Evolutionary conservation across 2,329 filamentous ascomycete genomes (phyloP).

Genomic region (Fusarium pseudonygamai): DNA sequence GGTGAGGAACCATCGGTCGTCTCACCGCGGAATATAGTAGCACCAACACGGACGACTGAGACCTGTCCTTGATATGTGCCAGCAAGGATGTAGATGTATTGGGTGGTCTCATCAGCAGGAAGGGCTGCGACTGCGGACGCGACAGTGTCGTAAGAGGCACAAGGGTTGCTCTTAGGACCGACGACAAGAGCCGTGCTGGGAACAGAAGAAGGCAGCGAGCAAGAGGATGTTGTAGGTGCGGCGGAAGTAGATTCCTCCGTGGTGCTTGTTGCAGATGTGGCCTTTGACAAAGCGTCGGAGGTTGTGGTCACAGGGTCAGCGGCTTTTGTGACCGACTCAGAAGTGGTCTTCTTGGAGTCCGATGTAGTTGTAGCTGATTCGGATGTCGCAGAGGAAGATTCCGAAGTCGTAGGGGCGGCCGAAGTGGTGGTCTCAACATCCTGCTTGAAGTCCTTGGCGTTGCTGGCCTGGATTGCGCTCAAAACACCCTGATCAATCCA

Average conservation of each 20-base stretch:
- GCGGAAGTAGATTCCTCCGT: not conserved
- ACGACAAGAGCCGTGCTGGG: slow-evolving; percentile 51
- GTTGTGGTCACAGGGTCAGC: not conserved
- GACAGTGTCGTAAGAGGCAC: slow-evolving; percentile 55
- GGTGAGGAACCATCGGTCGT: slow-evolving; percentile 57
- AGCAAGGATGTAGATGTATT: slow-evolving; percentile 55
- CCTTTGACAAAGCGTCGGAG: not conserved
- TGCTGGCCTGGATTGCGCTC: slow-evolving; percentile 31
- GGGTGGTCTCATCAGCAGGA: slow-evolving; percentile 47
- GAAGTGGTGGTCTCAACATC: not conserved
- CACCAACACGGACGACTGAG: slow-evolving; percentile 49
- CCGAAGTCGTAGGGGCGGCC: not conserved
- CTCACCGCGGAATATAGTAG: slow-evolving; percentile 57
- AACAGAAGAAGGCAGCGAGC: slow-evolving; percentile 27
- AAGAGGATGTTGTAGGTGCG: not conserved
- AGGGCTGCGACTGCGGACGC: slow-evolving; percentile 47
- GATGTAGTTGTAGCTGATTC: not conserved
- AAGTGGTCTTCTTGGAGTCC: not conserved
- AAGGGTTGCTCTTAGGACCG: slow-evolving; percentile 49
- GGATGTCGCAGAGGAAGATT: not conserved
- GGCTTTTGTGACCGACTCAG: not conserved
- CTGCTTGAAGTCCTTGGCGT: slow-evolving; percentile 20
- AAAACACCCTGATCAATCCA: slow-evolving; percentile 36
- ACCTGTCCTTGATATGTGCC: slow-evolving; percentile 57
- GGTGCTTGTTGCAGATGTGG: not conserved